Base-by-base conservation (phyloP, 1,284 basidiomycete species). In the Cryptococcus hybrid region DNA sequence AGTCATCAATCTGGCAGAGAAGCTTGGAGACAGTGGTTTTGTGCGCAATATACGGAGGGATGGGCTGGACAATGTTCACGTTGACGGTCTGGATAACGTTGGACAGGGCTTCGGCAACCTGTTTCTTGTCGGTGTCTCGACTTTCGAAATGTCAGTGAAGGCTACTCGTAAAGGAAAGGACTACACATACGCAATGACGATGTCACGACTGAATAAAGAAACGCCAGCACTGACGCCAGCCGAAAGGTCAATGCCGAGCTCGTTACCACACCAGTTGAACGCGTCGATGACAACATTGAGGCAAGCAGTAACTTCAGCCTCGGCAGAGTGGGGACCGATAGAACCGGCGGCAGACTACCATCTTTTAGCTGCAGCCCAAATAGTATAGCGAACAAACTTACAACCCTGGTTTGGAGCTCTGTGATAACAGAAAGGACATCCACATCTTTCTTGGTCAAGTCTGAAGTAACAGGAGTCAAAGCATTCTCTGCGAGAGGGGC, bases 201-300 rank as follows among this genome's bases (percentile, higher is more conserved):
- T 42, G 9, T 24, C 24, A 24, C 24, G 24, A 24, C 24, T 24
- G 24, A 24, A 24, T 24, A 24, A 24, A 37, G 18, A 50, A 36
- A 60, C 48, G 40, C 47, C 43, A 30, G 55, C 51, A 35, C 57
- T 51, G n/a, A 60, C 52, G 34, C 49, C 58, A 18, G 56, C 42
- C 30, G 36, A 47, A 34, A 60, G 34, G 11, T 54, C 55, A 47
- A 60, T 56, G 46, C 58, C 58, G 13, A 60, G 49, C 24, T 51
- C 58, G 24, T 54, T 34, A 45, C 58, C 58, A 37, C 55, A 56
- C 40, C 45, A 51, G 58, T 57, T 51, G 55, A 60, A 60, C 15
- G 58, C 58, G 38, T 37, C 52, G 40, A 60, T 24, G 35, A 60
- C 55, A 30, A 51, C 49, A 18, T 57, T 30, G 45, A 60, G 43